phyloP scores from a whole-genome alignment of 305 asterid species.

The Fraxinus albicans region DNA sequence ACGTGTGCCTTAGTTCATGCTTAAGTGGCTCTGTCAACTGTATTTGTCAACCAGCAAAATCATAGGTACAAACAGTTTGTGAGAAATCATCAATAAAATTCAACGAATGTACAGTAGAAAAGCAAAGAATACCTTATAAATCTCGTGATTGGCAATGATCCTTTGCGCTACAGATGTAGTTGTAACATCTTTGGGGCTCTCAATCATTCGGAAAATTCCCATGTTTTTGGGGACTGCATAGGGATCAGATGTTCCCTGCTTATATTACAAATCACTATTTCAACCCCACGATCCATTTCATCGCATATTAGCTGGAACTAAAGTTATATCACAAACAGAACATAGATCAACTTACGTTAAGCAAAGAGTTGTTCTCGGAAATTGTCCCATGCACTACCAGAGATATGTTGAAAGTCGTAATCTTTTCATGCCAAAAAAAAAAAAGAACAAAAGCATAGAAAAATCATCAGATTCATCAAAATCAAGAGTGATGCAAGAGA shows the following conservation, averaged over 20 bases:
- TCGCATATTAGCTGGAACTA: background rate
- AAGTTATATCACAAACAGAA: background rate
- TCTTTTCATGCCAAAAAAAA: constrained; percentile 34
- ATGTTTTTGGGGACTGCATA: constrained; percentile 67
- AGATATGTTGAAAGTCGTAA: constrained; percentile 83
- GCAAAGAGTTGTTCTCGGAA: constrained; percentile 55
- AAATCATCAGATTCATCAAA: constrained; percentile 1
- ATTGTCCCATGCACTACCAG: constrained; percentile 80
- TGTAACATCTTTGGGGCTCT: constrained; percentile 77
- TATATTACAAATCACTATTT: background rate
- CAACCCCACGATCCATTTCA: constrained; percentile 8
- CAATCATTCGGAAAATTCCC: constrained; percentile 69
- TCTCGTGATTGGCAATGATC: constrained; percentile 79
- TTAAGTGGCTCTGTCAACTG: background rate
- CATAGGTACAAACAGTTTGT: background rate
- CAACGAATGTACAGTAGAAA: background rate
- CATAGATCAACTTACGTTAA: constrained; percentile 47
- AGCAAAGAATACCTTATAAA: constrained; percentile 49
- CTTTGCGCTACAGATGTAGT: constrained; percentile 80
- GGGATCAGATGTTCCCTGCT: constrained; percentile 72
- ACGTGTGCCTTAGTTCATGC: background rate
- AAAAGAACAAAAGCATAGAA: constrained; percentile 15
- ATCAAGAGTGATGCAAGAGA: background rate
- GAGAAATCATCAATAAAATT: background rate
- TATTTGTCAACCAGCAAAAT: background rate